Evolutionary conservation across 1,284 basidiomycete genomes (phyloP).

Genomic region (Trichosporon inkin): DNA sequence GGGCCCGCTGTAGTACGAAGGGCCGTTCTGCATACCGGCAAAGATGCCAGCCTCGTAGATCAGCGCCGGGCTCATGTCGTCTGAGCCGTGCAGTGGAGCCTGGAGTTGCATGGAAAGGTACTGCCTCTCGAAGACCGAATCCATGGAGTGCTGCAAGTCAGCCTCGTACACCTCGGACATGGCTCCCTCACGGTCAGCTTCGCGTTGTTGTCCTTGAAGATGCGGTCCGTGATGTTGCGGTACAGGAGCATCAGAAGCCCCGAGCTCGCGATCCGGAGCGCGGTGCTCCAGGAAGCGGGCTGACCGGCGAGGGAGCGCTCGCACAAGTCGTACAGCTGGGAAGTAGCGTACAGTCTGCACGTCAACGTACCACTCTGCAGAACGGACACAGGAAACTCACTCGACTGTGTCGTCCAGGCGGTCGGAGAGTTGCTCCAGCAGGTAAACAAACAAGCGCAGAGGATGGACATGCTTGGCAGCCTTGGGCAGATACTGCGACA

Average conservation of each 20-base stretch:
- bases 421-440: slow-evolving; percentile 5
- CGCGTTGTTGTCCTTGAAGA: slow-evolving; percentile 1
- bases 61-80: slow-evolving; percentile 65
- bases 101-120: slow-evolving; percentile 71
- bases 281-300: slow-evolving; percentile 9
- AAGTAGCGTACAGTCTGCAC: slow-evolving; percentile 9
- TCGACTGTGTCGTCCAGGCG: background rate
- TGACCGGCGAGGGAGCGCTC: slow-evolving; percentile 3
- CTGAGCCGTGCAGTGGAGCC: slow-evolving; percentile 67
- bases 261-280: slow-evolving; percentile 7
- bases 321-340: slow-evolving; percentile 13
- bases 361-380: background rate
- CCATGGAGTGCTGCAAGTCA: slow-evolving; percentile 59
- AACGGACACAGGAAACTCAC: slow-evolving; percentile 4
- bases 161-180: background rate
- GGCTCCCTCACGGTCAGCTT: slow-evolving; percentile 4
- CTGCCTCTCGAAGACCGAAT: slow-evolving; percentile 66
- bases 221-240: background rate
- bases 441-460: slow-evolving; percentile 1
- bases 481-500: background rate
- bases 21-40: slow-evolving; percentile 25
- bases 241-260: background rate
- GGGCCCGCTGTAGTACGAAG: slow-evolving; percentile 10
- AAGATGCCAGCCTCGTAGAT: slow-evolving; percentile 65
- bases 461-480: background rate